A percentile compares a stretch with the other conserved stretches of the same genome.
These are phyloP conservation scores for Suillus placidus DNA, from an alignment of 768 basidiomycete genomes.

Conservation along the genomic window DNA sequence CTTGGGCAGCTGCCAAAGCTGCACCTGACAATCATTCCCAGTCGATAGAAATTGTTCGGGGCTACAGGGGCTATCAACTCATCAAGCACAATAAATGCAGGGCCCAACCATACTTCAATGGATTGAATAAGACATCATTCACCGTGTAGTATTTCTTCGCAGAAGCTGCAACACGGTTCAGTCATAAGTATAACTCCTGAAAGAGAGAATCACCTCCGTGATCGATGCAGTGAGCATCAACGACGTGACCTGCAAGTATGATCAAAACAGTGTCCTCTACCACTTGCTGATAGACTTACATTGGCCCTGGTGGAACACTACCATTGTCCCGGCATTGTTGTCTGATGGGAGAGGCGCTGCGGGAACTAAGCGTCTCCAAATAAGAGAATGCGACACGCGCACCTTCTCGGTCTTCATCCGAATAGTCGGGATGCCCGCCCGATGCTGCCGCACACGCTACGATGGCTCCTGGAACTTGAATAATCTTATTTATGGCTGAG, in stretches of 20 bases:
- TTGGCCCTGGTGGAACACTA: slow-evolving; percentile 40
- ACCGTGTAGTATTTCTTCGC: slow-evolving; percentile 54
- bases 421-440: slow-evolving; percentile 46
- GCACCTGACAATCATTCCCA: slow-evolving; percentile 47
- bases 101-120: slow-evolving; percentile 41
- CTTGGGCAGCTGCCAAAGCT: slow-evolving; percentile 43
- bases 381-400: background rate
- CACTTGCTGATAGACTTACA: slow-evolving; percentile 17
- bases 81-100: slow-evolving; percentile 10
- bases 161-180: slow-evolving; percentile 15
- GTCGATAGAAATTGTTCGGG: slow-evolving; percentile 46
- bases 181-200: background rate
- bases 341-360: slow-evolving; percentile 43
- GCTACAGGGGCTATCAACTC: slow-evolving; percentile 29
- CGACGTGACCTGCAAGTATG: background rate
- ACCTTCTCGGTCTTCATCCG: slow-evolving; percentile 16
- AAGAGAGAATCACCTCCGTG: background rate
- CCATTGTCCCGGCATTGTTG: slow-evolving; percentile 50
- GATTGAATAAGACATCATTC: slow-evolving; percentile 58
- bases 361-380: background rate
- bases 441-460: slow-evolving; percentile 49
- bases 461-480: slow-evolving; percentile 46
- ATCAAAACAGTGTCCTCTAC: background rate
- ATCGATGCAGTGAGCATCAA: slow-evolving; percentile 5
- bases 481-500: slow-evolving; percentile 54